Evolutionary conservation across 164 flowering plant genomes (phyloP), one percentile per base, ranked within the genome.

Genomic region (Berberis vulgaris): DNA sequence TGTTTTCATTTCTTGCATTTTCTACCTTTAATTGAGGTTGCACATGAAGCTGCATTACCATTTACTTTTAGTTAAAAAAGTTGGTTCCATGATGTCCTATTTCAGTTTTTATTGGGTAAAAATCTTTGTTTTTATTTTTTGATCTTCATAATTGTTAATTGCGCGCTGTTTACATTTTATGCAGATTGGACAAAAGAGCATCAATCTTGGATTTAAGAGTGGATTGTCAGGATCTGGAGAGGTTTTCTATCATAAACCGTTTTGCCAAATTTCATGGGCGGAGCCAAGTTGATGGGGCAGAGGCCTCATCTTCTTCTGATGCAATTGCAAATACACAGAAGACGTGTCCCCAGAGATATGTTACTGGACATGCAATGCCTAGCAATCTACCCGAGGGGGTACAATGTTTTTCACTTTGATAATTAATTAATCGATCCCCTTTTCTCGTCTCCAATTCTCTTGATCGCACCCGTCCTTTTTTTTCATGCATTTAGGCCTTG

Each of bases 391-490:
- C 95, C 38, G 86, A 83, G 65, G 82, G 86, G 78, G 85, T 82
- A 79, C 85, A 75, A 67, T 88, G 95, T 76, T 85, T 84, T 68
- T 86, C 91, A 65, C 95, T 88, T 59, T 86, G 81, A 80, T 78
- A 61, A 74, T 69, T 78, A 70, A 77, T 75, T 72, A 73, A 78
- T 79, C 79, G 69, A 72, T 76, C 26, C 26, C 26, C 26, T 26
- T 26, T 77, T 66, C 65, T 64, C 74, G 60, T 65, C 62, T 61
- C 67, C 58, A 49, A 57, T 62, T 13, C 68, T 65, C 63, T 65
- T 68, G 58, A 65, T 76, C 74, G 66, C 65, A 26, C 26, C 26
- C 26, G 26, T 59, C 60, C 59, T 62, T 59, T 45, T 62, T 68
- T 68, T 65, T 65, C 66, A 44, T 54, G 43, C 9, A 53, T 53